Evolutionary conservation across 805 yeast genomes (phyloP), one percentile per base, ranked within the genome.

Genomic region (Phaffomyces opuntiae): DNA sequence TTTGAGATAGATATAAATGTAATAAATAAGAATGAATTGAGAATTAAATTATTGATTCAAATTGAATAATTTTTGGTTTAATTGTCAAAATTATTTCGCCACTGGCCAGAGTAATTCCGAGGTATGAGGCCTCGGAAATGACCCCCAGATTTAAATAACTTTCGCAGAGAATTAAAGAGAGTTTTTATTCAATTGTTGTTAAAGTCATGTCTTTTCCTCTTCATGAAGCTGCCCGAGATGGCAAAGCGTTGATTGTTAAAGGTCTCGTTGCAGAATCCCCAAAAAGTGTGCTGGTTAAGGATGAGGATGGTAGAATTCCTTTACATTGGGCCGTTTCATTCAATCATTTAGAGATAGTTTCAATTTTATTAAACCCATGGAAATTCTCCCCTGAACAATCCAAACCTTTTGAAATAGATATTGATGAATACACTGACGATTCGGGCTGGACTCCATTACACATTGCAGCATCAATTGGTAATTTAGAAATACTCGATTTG

Each of bases 371-470:
- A 45, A 66, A 64, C 45, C 72, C 69, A 34, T 52, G 54, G 45
- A 62, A 45, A 49, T 61, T 44, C 49, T 36, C 59, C 13, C 34
- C 46, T 19, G 49, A 43, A 8, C 29, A 38, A 9, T 34, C 33
- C 1, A 53, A 54, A 39, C 48, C 44, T n/a, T 44, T 64, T 17
- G 67, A 68, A 32, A 64, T 75, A 24, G 91, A 87, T 51, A 61
- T 88, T 12, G 93, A 88, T 58, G 85, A 82, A 4, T 61, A 72
- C 54, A 55, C 58, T 0, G 98, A 90, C 61, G 81, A 75, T 17
- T 72, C 90, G 11, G 95, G 95, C 0, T 90, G 96, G 96, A 83
- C 91, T 0, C 88, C 95, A 1, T 56, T 87, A 32, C 97, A 90
- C 62, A 81, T 91, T 43, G 88, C 93, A 0, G 74, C 85, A 0